Evolutionary conservation across 371 early-diverging fungal species (phyloP).

Genomic region (Entomophthora muscae): DNA sequence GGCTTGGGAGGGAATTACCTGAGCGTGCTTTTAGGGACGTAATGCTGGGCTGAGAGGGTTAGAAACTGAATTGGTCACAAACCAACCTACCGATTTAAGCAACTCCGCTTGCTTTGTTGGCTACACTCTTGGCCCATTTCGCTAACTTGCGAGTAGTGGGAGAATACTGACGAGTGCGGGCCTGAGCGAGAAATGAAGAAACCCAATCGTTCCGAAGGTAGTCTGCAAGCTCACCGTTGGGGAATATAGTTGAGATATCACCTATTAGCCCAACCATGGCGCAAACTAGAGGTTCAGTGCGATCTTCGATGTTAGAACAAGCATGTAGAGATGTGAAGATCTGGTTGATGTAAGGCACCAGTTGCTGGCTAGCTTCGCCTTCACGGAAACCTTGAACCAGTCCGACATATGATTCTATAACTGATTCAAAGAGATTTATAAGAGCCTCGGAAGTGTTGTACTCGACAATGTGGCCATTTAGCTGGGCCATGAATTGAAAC

Average conservation of each 20-base stretch:
- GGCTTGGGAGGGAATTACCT: not conserved
- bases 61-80: not conserved
- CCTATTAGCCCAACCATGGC: conserved; percentile 72
- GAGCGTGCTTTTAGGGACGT: not conserved
- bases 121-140: conserved; percentile 44
- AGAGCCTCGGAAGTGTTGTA: conserved; percentile 70
- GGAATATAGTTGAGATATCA: conserved; percentile 59
- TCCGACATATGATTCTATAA: conserved; percentile 88
- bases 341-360: conserved; percentile 36
- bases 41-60: not conserved
- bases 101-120: not conserved
- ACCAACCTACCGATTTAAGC: not conserved
- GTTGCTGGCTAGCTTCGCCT: conserved; percentile 30
- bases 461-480: conserved; percentile 30
- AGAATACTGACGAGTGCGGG: conserved; percentile 40
- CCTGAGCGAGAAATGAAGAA: conserved; percentile 41
- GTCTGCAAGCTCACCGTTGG: conserved; percentile 38
- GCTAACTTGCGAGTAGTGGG: conserved; percentile 50
- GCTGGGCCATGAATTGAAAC: conserved; percentile 54
- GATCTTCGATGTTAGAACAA: conserved; percentile 35
- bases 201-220: conserved; percentile 47
- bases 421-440: conserved; percentile 63
- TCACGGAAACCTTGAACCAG: conserved; percentile 80
- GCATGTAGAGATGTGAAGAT: conserved; percentile 59
- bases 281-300: conserved; percentile 34